Evolutionary conservation across 345 rosid genomes (phyloP).

Genomic region (Moringa oleifera): DNA sequence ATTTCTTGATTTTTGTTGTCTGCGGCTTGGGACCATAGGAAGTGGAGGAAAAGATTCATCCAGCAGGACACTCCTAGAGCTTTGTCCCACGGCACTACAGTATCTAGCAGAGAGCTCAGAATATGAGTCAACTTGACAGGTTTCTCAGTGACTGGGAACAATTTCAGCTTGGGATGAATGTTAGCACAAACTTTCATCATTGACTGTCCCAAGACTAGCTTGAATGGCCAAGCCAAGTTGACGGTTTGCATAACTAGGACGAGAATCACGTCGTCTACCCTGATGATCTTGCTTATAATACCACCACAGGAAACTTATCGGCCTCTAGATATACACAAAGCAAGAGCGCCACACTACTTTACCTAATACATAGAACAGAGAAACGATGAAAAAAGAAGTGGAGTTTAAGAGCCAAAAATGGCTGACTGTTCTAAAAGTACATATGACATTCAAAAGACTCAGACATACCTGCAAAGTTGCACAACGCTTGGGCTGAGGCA

Average conservation of each 20-base stretch:
- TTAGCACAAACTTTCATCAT: constrained; percentile 22
- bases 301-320: constrained; percentile 40
- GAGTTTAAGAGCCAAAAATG: background rate
- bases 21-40: constrained; percentile 24
- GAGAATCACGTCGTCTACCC: constrained; percentile 40
- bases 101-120: constrained; percentile 43
- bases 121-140: constrained; percentile 34
- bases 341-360: background rate
- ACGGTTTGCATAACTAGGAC: constrained; percentile 36
- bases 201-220: constrained; percentile 38
- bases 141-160: constrained; percentile 20
- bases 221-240: constrained; percentile 42
- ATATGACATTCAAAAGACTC: constrained; percentile 1
- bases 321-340: constrained; percentile 33
- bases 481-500: constrained; percentile 67
- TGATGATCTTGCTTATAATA: constrained; percentile 31
- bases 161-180: constrained; percentile 26
- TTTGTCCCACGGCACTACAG: constrained; percentile 41
- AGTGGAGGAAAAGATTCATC: constrained; percentile 68
- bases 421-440: background rate
- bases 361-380: background rate
- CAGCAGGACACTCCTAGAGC: constrained; percentile 32
- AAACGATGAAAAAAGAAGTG: background rate
- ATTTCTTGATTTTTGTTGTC: constrained; percentile 30
- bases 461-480: constrained; percentile 60